Conservation (phyloP, 208 protist species). For the Trypanosoma platydactyli region DNA sequence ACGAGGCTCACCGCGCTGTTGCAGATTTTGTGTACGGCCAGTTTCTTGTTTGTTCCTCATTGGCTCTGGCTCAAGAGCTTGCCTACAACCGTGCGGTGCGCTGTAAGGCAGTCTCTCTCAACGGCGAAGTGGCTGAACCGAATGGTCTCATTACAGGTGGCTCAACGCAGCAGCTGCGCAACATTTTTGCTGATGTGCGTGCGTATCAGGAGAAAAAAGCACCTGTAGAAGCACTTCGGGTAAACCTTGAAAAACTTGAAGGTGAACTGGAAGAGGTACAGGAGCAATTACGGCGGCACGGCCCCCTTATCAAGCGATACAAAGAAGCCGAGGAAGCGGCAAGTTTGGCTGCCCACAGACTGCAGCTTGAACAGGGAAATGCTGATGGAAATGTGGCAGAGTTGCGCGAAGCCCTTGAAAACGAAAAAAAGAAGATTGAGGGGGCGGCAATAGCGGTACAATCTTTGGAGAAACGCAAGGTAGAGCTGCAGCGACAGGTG, state of each 20-base stretch:
- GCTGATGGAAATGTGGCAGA: conserved; percentile 33
- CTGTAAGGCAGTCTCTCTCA: conserved; percentile 95
- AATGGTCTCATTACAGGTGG: conserved; percentile 97
- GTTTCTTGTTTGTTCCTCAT: conserved; percentile 94
- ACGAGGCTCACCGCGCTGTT: conserved; percentile 27
- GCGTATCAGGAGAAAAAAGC: conserved; percentile 42
- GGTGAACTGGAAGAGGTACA: conserved; percentile 43
- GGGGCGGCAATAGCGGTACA: conserved; percentile 33
- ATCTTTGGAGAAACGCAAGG: conserved; percentile 34
- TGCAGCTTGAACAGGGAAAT: conserved; percentile 36
- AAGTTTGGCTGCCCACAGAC: conserved; percentile 47
- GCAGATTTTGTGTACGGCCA: conserved; percentile 96
- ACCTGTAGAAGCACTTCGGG: conserved; percentile 51
- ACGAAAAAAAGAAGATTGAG: conserved; percentile 30
- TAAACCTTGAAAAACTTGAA: conserved; percentile 41
- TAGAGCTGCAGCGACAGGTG: conserved; percentile 39
- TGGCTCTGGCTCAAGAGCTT: conserved; percentile 81
- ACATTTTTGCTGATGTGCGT: conserved; percentile 72
- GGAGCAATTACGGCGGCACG: conserved; percentile 44
- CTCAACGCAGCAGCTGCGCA: conserved; percentile 65
- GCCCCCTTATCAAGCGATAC: conserved; percentile 42
- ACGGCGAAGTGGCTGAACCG: conserved; percentile 98
- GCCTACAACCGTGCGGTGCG: conserved; percentile 79
- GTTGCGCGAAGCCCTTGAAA: conserved; percentile 39
- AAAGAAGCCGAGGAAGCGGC: conserved; percentile 59